phyloP scores from a whole-genome alignment of 805 yeast genomes.

The Kodamaea sagamina region DNA sequence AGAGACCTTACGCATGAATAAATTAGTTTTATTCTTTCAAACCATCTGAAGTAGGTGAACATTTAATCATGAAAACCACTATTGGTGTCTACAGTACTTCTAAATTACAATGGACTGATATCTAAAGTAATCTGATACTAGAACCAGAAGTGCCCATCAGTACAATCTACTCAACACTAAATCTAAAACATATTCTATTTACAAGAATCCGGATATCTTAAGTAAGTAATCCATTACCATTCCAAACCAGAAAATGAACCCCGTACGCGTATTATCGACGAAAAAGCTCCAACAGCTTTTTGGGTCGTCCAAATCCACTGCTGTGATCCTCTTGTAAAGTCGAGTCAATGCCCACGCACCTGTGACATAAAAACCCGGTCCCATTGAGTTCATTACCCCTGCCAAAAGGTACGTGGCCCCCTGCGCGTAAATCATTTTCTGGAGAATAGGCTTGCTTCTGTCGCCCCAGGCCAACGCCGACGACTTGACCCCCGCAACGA shows the following conservation, averaged over 20 bases:
- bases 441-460: conserved; percentile 67
- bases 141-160: too few species aligned
- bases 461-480: conserved; percentile 96
- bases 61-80: too few species aligned
- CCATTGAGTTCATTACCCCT: conserved; percentile 77
- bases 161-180: too few species aligned
- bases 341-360: conserved; percentile 69
- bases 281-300: conserved; percentile 82
- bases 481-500: conserved; percentile 88
- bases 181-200: conserved; percentile 7
- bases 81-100: too few species aligned
- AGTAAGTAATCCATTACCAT: conserved; percentile 65
- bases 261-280: conserved; percentile 73
- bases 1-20: conserved; percentile 20
- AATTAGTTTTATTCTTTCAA: too few species aligned
- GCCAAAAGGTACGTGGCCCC: conserved; percentile 62
- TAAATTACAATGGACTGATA: too few species aligned
- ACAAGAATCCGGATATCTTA: conserved; percentile 47
- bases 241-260: conserved; percentile 66
- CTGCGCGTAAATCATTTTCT: conserved; percentile 67
- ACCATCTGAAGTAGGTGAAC: too few species aligned
- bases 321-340: conserved; percentile 63
- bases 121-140: too few species aligned
- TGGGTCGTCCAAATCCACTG: conserved; percentile 80
- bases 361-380: conserved; percentile 78